Evolutionary conservation across 305 asterid species (phyloP), one percentile per base, ranked within the genome.

Genomic region (Rubia balearica): DNA sequence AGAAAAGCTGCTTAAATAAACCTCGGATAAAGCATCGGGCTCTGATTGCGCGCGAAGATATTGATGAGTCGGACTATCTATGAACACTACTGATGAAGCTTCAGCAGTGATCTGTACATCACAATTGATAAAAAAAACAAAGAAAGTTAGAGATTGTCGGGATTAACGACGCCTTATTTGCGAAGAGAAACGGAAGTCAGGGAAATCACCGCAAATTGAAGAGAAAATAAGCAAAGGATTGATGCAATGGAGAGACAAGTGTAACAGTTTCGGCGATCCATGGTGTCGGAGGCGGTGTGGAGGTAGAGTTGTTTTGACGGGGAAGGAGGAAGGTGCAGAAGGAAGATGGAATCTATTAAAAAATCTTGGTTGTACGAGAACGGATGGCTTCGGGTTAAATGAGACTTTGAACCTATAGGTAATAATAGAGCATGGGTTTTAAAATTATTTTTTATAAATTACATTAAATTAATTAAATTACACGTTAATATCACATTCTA

Each of bases 51-150:
- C 80, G 67, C 91, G 98, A 81, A 93, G 79, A 77, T 89, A 89
- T 68, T 77, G 79, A 68, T 82, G 89, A 70, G 87, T 77, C 56
- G 91, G 85, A 72, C 88, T 83, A 19, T 93, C 97, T 48, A 90
- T 76, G 70, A 90, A 93, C 66, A 71, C 74, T 55, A 89, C 95
- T 38, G 96, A 79, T 2, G 91, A 77, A 42, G 87, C 85, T 71
- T 87, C 65, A 7, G 55, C 96, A 77, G 65, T 86, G 86, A 73
- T 64, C 79, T 74, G 71, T 65, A 79, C 71, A 72, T 73, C 27
- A 75, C 13, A 17, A 69, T 11, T 4, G 11, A 57, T 19, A 13
- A 4, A 9, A 65, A 36, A 60, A 46, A 7, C n/a, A 22, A 45
- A 62, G 19, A 59, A 40, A 53, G 59, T 56, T 6, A 61, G 57